Percentiles rank a stretch among this genome's conserved stretches.
These are phyloP conservation scores for Tephrocybe rancida DNA, from an alignment of 768 basidiomycete species.

Conservation along the genomic window DNA sequence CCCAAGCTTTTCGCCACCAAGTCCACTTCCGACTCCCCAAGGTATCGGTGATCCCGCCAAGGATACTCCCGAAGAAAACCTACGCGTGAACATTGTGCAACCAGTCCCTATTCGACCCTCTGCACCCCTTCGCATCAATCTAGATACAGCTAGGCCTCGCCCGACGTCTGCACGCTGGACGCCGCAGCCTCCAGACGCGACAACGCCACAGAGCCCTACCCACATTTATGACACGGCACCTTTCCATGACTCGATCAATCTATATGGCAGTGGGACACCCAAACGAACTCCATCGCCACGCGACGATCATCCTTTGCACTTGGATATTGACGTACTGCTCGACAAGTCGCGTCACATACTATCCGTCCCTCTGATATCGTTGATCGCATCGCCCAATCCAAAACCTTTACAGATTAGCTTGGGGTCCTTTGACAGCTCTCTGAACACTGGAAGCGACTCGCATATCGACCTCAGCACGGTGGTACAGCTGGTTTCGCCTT, in stretches of 20 bases:
- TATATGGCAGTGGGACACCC: no score
- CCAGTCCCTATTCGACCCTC: constrained; percentile 2
- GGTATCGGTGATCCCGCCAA: background rate
- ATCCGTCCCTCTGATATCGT: constrained; percentile 4
- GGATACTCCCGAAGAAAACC: background rate
- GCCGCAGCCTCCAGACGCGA: background rate
- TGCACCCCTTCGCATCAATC: background rate
- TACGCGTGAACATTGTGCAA: background rate
- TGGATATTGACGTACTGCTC: constrained; percentile 5
- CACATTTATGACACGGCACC: background rate
- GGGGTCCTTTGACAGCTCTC: background rate
- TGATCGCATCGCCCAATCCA: background rate
- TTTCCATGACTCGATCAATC: background rate
- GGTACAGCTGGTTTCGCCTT: constrained; percentile 53
- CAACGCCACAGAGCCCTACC: constrained; percentile 1
- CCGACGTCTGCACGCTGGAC: background rate
- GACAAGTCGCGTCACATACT: background rate
- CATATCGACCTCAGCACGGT: constrained; percentile 39
- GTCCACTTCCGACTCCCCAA: background rate
- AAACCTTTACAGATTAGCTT: constrained; percentile 9
- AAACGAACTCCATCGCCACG: background rate
- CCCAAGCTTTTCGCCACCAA: background rate
- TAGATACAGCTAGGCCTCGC: background rate
- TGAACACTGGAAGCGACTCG: constrained; percentile 15
- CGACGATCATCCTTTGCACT: background rate